Evolutionary conservation across 208 protist species (phyloP).

Genomic region (Vickermania ingenoplastis): DNA sequence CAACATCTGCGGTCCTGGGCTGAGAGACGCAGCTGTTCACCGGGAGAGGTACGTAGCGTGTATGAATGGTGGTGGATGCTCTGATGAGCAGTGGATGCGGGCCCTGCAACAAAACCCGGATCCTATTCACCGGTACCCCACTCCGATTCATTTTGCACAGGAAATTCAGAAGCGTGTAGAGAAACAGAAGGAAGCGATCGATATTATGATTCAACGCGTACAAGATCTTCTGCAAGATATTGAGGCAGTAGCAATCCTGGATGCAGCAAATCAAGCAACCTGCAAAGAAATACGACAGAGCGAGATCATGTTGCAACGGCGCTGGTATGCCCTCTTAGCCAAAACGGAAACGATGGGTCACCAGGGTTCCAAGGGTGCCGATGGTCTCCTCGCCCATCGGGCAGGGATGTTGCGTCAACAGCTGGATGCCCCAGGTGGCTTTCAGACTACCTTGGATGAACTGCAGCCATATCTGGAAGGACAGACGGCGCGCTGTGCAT

Average conservation of each 20-base stretch:
- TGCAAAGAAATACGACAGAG: conserved; percentile 29
- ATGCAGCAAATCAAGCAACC: conserved; percentile 31
- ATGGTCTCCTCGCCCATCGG: conserved; percentile 24
- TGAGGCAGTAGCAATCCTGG: conserved; percentile 21
- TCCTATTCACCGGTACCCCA: conserved; percentile 38
- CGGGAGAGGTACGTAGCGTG: conserved; percentile 50
- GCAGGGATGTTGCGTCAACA: conserved; percentile 28
- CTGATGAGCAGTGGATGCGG: conserved; percentile 37
- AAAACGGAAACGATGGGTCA: conserved; percentile 52
- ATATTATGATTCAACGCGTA: conserved; percentile 22
- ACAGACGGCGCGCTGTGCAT: conserved; percentile 30
- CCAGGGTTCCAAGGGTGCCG: conserved; percentile 20
- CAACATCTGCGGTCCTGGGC: conserved; percentile 50
- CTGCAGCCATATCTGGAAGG: conserved; percentile 38
- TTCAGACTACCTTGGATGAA: conserved; percentile 23
- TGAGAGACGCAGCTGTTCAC: conserved; percentile 39
- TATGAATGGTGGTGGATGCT: conserved; percentile 37
- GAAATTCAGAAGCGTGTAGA: conserved; percentile 44
- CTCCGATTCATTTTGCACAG: conserved; percentile 57
- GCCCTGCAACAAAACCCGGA: conserved; percentile 50
- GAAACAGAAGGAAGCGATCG: conserved; percentile 41
- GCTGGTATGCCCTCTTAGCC: conserved; percentile 35
- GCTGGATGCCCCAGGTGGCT: conserved; percentile 37
- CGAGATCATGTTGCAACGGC: conserved; percentile 50
- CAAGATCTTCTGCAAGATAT: conserved; percentile 24